Evolutionary conservation across 305 asterid genomes (phyloP), one percentile per base, ranked within the genome.

Genomic region (Salvia sclarea): DNA sequence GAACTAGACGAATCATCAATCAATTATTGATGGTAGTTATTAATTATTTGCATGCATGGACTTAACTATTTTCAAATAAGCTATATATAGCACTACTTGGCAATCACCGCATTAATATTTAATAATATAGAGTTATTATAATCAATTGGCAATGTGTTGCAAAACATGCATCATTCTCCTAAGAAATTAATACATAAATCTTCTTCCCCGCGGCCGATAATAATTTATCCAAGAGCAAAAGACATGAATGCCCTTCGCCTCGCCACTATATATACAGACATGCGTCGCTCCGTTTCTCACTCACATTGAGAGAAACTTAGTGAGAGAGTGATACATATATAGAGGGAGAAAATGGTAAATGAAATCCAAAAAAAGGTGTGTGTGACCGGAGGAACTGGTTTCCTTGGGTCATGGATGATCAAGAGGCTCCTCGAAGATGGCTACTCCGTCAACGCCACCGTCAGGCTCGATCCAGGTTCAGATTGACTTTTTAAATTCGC

Each of bases 311-410:
- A 12, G n/a, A n/a, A 40, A 60, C 11, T 17, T 1, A 13, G 4
- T 17, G 1, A 56, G 38, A 69, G 58, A 64, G 21, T 47, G 6
- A 63, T 25, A 25, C 4, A 25, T 4, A 25, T 25, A 25, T 25
- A 58, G 35, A 69, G 54, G 55, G 25, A 49, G 8, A 64, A 0
- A 54, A 35, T 56, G 82, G 69, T 11, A 16, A 64, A 49, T 30
- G 76, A 61, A 6, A 66, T 10, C 41, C 47, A 57, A 11, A 74
- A 81, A 22, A 68, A 68, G 68, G 78, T 87, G 3, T 87, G 95
- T 77, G 91, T 85, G 7, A 87, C 95, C 8, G 95, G 95, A 21
- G 91, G 86, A 69, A 87, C 95, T 0, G 91, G 95, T 30, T 87
- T 66, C 21, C 59, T 87, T 2, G 95, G 86, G 12, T 87, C 89